phyloP scores from a whole-genome alignment of 2,329 filamentous ascomycete species.

The Nothopassalora personata region DNA sequence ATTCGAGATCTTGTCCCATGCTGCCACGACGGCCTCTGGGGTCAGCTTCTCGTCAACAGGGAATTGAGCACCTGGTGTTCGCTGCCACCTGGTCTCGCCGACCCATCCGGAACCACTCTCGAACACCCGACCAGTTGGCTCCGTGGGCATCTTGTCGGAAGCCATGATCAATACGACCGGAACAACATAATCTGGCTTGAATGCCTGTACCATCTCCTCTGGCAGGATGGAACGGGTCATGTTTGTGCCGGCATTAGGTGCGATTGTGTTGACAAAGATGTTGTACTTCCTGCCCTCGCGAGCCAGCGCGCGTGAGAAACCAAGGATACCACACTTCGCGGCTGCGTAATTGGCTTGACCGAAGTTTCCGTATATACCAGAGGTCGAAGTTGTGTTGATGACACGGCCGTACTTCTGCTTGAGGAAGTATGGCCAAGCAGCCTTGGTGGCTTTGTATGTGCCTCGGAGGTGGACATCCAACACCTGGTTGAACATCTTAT shows the following conservation, averaged over 20 bases:
- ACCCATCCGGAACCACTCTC: constrained; percentile 95
- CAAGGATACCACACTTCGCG: constrained; percentile 68
- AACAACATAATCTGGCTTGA: constrained; percentile 98
- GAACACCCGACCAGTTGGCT: constrained; percentile 81
- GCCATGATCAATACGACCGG: constrained; percentile 84
- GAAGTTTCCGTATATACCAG: constrained; percentile 98
- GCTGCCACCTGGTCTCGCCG: constrained; percentile 89
- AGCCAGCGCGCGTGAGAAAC: constrained; percentile 87
- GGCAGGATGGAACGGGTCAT: constrained; percentile 94
- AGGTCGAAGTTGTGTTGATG: constrained; percentile 94
- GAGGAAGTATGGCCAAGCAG: constrained; percentile 93
- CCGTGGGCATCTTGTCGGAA: constrained; percentile 72
- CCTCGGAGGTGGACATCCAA: constrained; percentile 88
- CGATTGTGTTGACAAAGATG: constrained; percentile 97
- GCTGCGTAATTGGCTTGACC: constrained; percentile 97
- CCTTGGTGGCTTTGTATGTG: constrained; percentile 95
- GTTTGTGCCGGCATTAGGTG: constrained; percentile 90
- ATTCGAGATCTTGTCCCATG: constrained; percentile 73
- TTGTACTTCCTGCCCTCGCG: constrained; percentile 95
- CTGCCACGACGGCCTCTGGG: constrained; percentile 72
- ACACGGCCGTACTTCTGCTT: constrained; percentile 99
- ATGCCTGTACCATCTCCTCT: constrained; percentile 95
- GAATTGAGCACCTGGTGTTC: constrained; percentile 84
- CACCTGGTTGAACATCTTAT: constrained; percentile 86
- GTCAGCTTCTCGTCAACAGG: constrained; percentile 76